A percentile compares a stretch with the other conserved stretches of the same genome.
These are phyloP conservation scores for Phalaenopsis hybrid DNA, from an alignment of 116 monocot genomes.

Conservation along the genomic window DNA sequence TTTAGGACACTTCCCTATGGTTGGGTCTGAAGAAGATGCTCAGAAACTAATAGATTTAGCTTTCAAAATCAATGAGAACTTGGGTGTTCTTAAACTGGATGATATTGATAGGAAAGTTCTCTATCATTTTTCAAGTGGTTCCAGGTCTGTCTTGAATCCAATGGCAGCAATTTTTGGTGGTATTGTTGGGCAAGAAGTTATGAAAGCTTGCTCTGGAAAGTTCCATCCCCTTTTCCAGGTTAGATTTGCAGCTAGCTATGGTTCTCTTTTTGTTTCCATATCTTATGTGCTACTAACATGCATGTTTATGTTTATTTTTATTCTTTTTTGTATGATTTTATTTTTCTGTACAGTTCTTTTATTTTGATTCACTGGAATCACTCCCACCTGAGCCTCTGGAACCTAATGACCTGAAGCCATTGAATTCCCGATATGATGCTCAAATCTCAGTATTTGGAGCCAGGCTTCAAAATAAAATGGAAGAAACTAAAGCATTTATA, in stretches of 20 bases:
- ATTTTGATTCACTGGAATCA: slow-evolving; percentile 58
- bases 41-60: slow-evolving; percentile 25
- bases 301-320: neutral
- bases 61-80: slow-evolving; percentile 28
- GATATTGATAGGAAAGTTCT: slow-evolving; percentile 34
- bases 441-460: slow-evolving; percentile 60
- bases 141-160: slow-evolving; percentile 47
- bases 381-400: slow-evolving; percentile 42
- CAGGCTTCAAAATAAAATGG: slow-evolving; percentile 49
- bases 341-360: slow-evolving; percentile 42
- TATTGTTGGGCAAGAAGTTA: slow-evolving; percentile 52
- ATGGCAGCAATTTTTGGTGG: slow-evolving; percentile 67
- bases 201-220: slow-evolving; percentile 56
- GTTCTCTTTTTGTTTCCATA: neutral
- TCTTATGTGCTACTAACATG: neutral
- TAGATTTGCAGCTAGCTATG: neutral
- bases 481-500: slow-evolving; percentile 47
- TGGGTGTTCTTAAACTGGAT: slow-evolving; percentile 23
- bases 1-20: slow-evolving; percentile 35
- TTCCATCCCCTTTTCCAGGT: slow-evolving; percentile 62
- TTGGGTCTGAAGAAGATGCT: slow-evolving; percentile 40
- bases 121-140: slow-evolving; percentile 39
- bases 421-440: slow-evolving; percentile 47
- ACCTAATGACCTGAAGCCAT: slow-evolving; percentile 37
- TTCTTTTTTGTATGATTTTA: neutral